Conservation (phyloP, 1,284 basidiomycete species). For the Naganishia liquefaciens region DNA sequence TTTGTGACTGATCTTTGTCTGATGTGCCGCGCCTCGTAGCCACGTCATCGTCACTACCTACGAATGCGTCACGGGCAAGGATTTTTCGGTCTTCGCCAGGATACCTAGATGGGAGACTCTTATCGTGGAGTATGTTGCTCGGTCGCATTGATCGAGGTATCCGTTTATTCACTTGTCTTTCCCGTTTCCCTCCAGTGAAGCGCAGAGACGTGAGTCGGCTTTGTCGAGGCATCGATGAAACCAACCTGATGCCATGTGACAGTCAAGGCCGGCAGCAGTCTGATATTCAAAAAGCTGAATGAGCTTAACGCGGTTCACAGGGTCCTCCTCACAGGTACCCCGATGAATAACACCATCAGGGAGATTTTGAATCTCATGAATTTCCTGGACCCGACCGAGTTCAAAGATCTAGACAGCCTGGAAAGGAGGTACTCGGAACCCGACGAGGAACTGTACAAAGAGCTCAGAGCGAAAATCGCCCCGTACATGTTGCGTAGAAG, state of each 20-base stretch:
- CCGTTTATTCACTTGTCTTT: background rate
- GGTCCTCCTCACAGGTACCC: constrained; percentile 92
- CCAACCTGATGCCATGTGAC: constrained; percentile 24
- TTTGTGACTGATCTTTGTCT: constrained; percentile 38
- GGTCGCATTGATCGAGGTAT: no score
- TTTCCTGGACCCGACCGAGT: constrained; percentile 77
- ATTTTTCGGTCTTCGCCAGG: constrained; percentile 70
- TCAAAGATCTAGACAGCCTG: constrained; percentile 70
- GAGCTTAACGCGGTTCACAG: constrained; percentile 77
- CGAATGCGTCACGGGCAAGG: constrained; percentile 70
- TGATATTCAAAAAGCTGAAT: constrained; percentile 80
- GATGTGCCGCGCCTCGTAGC: constrained; percentile 34
- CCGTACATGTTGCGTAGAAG: constrained; percentile 91
- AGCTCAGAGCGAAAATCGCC: constrained; percentile 72
- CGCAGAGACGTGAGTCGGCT: constrained; percentile 70
- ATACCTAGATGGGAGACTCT: constrained; percentile 88
- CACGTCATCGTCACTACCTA: constrained; percentile 90
- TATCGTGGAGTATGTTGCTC: constrained; percentile 65
- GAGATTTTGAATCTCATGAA: constrained; percentile 95
- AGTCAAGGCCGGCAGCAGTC: constrained; percentile 75
- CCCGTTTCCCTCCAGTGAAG: constrained; percentile 59
- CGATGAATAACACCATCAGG: constrained; percentile 92
- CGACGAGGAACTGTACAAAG: constrained; percentile 67
- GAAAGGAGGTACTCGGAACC: constrained; percentile 70
- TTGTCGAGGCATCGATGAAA: background rate